Evolutionary conservation across 805 yeast species (phyloP).

Genomic region (Pichia deserticola): DNA sequence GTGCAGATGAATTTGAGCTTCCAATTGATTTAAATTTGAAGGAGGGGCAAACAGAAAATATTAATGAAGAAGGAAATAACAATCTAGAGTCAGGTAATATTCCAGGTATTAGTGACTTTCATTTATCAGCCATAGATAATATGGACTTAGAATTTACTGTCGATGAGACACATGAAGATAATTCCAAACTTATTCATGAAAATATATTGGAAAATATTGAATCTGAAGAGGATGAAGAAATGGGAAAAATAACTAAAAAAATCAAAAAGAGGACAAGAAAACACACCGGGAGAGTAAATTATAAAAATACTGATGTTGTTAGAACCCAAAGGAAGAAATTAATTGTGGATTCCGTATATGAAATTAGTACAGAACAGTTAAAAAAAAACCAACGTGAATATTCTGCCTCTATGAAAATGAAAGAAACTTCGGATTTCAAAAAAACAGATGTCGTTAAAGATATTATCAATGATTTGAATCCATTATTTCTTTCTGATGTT

Average conservation of each 20-base stretch:
- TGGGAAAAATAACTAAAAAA: not conserved
- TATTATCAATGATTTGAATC: constrained; percentile 3
- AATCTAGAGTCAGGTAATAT: not conserved
- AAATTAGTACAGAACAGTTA: constrained; percentile 35
- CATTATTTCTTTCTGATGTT: constrained; percentile 2
- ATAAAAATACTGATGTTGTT: constrained; percentile 35
- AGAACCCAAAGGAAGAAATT: constrained; percentile 41
- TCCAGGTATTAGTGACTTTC: constrained; percentile 8
- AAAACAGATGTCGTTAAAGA: no score
- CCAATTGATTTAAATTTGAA: constrained; percentile 30
- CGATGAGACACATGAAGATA: constrained; percentile 7
- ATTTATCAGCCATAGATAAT: constrained; percentile 24
- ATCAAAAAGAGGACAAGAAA: not conserved
- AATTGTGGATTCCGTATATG: constrained; percentile 37
- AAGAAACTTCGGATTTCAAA: no score
- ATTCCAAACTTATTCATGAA: not conserved
- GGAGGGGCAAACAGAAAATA: constrained; percentile 8
- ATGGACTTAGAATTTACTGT: constrained; percentile 42
- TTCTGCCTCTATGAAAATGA: constrained; percentile 9
- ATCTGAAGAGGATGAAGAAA: constrained; percentile 14
- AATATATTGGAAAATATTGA: not conserved
- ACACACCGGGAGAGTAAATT: constrained; percentile 25
- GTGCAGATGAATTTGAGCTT: constrained; percentile 26
- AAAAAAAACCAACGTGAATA: constrained; percentile 25
- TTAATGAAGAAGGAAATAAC: no score